Base-by-base conservation (phyloP, 441 rosid genomes). In the Populus hybrid region DNA sequence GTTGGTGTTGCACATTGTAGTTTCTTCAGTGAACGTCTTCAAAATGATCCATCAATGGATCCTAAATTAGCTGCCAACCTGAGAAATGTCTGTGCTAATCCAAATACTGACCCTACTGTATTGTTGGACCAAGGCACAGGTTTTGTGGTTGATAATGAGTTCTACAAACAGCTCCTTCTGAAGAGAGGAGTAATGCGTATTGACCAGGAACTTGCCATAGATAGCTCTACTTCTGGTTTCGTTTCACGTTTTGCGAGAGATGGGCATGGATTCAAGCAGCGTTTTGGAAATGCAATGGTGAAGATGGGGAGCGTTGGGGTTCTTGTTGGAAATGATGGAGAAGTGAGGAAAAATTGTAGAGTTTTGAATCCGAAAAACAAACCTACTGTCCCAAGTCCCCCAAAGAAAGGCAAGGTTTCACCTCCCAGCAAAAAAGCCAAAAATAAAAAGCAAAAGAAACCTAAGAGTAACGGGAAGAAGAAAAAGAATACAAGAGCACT, bases 1-100 rank as follows among this genome's bases (percentile, higher is more conserved):
- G 85, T 91, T 70, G 95, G 94, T 61, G 70, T 79, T 16, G 89
- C 87, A 32, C 94, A 92, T 19, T 92, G 97, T 76, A 82, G 85
- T 79, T 85, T 87, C 35, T 92, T 92, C 66, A 28, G 64, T 9
- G 91, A 88, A 76, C 81, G 97, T 2, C 67, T 89, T 69, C 80
- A 85, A 1, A 77, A 80, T 19, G 91, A 89, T 77, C 82, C 89
- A 0, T 57, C 87, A 2, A 90, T 91, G 95, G 88, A 89, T 71
- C 77, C 86, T 2, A 69, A 79, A 26, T 79, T 90, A 78, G 86
- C 83, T 28, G 40, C 82, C 7, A 86, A 83, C 70, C 85, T 91
- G 21, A 84, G 72, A 7, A 83, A 74, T 73, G 80, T 81, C 21
- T 91, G 97, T 40, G 76, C 78, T 30, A 46, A 83, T 2, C 61